Evolutionary conservation across 2,329 filamentous ascomycete species (phyloP).

Genomic region (Sclerotinia minor): DNA sequence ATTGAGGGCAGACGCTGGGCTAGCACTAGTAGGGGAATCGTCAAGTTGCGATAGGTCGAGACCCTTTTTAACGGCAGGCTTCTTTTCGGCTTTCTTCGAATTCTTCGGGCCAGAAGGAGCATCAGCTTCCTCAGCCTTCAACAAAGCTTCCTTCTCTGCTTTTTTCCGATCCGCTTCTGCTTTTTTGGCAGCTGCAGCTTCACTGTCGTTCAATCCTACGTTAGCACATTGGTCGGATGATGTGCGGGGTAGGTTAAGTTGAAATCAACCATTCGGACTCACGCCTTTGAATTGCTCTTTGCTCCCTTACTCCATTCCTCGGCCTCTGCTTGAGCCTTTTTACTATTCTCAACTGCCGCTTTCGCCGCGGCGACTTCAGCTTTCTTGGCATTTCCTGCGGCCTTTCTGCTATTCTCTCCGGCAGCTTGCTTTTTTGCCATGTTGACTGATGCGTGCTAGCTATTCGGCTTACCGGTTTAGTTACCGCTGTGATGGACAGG

Average conservation of each 20-base stretch:
- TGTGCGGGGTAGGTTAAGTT: constrained; percentile 21
- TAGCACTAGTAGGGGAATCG: constrained; percentile 42
- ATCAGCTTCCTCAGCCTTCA: constrained; percentile 75
- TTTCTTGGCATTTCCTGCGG: constrained; percentile 85
- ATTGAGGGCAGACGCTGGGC: constrained; percentile 61
- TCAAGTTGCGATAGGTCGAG: constrained; percentile 78
- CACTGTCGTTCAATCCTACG: constrained; percentile 52
- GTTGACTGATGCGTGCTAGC: constrained; percentile 31
- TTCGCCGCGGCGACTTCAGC: constrained; percentile 83
- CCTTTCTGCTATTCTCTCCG: constrained; percentile 85
- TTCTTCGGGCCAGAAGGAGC: constrained; percentile 54
- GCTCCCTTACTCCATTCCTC: constrained; percentile 81
- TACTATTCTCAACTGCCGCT: constrained; percentile 67
- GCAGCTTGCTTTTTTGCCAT: constrained; percentile 73
- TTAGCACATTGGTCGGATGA: constrained; percentile 23
- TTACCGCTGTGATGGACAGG: constrained; percentile 1
- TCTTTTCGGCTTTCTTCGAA: constrained; percentile 66
- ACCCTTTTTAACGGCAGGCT: constrained; percentile 57
- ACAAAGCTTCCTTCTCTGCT: constrained; percentile 81
- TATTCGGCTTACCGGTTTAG: constrained; percentile 19
- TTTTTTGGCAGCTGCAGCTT: constrained; percentile 80
- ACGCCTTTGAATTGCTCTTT: constrained; percentile 89
- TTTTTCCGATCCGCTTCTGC: constrained; percentile 84
- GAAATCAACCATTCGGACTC: constrained; percentile 43
- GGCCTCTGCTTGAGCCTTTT: constrained; percentile 66